These are phyloP conservation scores for Tremella fuciformis DNA, from an alignment of 768 basidiomycete genomes.

Conservation along the genomic window DNA sequence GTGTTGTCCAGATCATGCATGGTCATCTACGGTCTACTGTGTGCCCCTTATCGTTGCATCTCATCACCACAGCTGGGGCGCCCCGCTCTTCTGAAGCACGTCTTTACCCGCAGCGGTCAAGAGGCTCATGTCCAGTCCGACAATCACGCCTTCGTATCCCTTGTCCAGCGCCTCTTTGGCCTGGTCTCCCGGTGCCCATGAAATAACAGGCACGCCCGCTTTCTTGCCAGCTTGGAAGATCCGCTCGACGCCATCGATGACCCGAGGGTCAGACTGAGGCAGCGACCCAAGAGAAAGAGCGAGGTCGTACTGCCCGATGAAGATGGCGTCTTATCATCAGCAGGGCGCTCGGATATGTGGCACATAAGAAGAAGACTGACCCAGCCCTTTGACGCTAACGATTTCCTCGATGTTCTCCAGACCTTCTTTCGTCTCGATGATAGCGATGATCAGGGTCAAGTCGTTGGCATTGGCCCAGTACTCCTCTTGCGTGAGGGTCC, in stretches of 20 bases:
- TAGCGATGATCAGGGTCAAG: conserved; percentile 14
- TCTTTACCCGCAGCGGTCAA: conserved; percentile 6
- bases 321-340: conserved; percentile 13
- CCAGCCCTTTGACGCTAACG: conserved; percentile 14
- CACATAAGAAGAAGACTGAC: neutral
- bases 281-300: conserved; percentile 16
- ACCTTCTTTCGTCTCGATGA: conserved; percentile 21
- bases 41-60: no score
- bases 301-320: conserved; percentile 20
- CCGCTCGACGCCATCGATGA: conserved; percentile 15
- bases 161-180: conserved; percentile 12
- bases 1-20: no score
- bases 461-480: conserved; percentile 15
- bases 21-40: no score
- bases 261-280: conserved; percentile 12
- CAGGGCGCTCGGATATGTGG: no score
- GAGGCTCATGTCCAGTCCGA: conserved; percentile 14
- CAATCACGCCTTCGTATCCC: conserved; percentile 16
- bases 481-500: conserved; percentile 19
- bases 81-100: conserved; percentile 10
- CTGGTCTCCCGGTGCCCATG: conserved; percentile 16
- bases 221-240: conserved; percentile 14
- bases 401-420: conserved; percentile 23
- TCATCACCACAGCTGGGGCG: conserved; percentile 9
- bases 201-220: conserved; percentile 15